Base-by-base conservation (phyloP, 2,329 filamentous ascomycete genomes). In the Aaosphaeria arxii region DNA sequence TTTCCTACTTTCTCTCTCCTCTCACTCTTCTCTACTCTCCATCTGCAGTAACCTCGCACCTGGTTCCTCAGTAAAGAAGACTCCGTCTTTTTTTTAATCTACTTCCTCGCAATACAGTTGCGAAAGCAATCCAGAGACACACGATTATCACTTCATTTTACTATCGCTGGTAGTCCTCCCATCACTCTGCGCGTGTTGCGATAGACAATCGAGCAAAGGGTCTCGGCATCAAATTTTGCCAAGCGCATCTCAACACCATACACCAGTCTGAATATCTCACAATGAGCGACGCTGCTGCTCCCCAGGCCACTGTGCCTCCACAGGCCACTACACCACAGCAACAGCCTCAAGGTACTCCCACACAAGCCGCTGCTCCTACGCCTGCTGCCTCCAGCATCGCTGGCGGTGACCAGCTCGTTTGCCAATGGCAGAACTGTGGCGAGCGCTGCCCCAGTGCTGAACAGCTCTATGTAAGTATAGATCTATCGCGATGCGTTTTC, bases 401-500 rank as follows among this genome's bases (percentile, higher is more conserved):
- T 17, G 54, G 63, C 11, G 59, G 63, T 62, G 76, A 79, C 63
- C 72, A 73, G 56, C 66, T 79, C 28, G 72, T 73, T 33, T 86
- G 83, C 57, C 80, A 84, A 71, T 86, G 83, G 83, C 75, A 79
- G 56, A 79, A 77, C 54, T 86, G 83, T 62, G 77, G 78, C 56
- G 83, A 86, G 59, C 78, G 81, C 55, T 78, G 74, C 56, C 70
- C 80, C 33, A 79, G 77, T 35, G 74, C 83, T 6, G 82, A 85
- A 62, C 69, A 77, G 44, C 81, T 86, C 62, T 86, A 86, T 67
- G 83, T 85, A 77, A 73, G 76, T 24, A 24, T 24, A 3, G 3
- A 24, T 24, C 17, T 24, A 24, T 24, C 17, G 17, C 17, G 17
- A 24, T 24, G 17, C 17, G 17, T 24, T 24, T 24, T 24, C 17